Base-by-base conservation (phyloP, 176 grass and related monocot genomes). In the Tuctoria greenei region DNA sequence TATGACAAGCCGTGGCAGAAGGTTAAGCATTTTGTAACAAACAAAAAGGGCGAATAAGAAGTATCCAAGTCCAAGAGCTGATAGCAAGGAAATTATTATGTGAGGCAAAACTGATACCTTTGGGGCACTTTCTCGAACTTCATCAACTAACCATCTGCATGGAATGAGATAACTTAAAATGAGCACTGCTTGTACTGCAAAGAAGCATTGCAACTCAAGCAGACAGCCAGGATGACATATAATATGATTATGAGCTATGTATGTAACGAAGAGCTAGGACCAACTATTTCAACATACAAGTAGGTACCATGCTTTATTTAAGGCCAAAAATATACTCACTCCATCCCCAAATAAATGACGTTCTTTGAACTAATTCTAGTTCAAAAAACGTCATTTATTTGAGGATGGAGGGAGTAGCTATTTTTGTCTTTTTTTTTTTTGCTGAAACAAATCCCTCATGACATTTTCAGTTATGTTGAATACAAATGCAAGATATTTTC, bases 111-210 rank as follows among this genome's bases (percentile, higher is more conserved):
- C 2, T 4, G 45, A 61, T 87, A 89, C 94, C 91, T 91, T 97
- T 37, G 94, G 94, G 71, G 86, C 83, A 78, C 88, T 93, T 83
- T 97, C 94, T 52, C 81, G 86, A 79, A 97, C 79, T 91, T 97
- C 94, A 86, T 93, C 88, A 79, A 97, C 88, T 86, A 97, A 89
- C 94, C 94, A 97, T 79, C 91, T 97, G 74, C 40, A 89, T 31
- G 58, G 43, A 69, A 88, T 35, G 51, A 76, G 74, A 57, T 57
- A 58, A 66, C 58, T 27, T 27, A 51, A 86, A 72, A 73, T 73
- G 24, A 27, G 15, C 18, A 44, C 18, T 35, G 27, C 6, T 47
- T 75, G 8, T 43, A 46, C 11, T 44, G 20, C 49, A 68, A 65
- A 40, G 3, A 23, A 46, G 46, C 42, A 82, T 77, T 58, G n/a